phyloP scores from a whole-genome alignment of 108 stramenopile species.

The Hondaea fermentalgiana region DNA sequence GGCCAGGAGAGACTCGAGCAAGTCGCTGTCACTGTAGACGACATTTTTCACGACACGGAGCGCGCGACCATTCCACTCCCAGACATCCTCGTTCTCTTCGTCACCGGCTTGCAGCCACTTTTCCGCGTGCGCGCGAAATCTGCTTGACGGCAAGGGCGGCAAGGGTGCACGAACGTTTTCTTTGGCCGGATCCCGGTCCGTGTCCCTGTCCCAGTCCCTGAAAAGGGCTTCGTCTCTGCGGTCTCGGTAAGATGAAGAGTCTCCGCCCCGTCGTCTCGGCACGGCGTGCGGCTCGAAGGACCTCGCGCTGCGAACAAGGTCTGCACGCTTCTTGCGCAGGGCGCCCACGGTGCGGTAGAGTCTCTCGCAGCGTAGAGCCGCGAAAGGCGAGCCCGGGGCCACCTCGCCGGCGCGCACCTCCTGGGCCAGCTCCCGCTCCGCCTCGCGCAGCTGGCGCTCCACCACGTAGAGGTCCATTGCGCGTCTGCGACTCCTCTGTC shows the following conservation, averaged over 20 bases:
- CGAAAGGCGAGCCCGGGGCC: background rate
- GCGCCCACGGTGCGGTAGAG: conserved; percentile 1
- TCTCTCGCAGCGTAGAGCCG: background rate
- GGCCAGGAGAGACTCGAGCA: background rate
- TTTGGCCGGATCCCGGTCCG: too few relatives aligned
- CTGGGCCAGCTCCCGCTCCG: background rate
- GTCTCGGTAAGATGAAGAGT: too few relatives aligned
- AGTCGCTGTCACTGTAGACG: background rate
- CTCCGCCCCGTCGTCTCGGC: background rate
- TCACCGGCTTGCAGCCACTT: background rate
- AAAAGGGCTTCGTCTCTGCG: too few relatives aligned
- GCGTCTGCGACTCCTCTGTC: background rate
- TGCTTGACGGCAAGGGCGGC: background rate
- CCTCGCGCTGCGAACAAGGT: background rate
- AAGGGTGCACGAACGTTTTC: too few relatives aligned
- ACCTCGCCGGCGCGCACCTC: background rate
- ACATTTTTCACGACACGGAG: background rate
- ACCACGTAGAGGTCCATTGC: background rate
- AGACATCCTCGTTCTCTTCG: background rate
- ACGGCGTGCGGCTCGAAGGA: background rate
- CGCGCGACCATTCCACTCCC: conserved; percentile 14
- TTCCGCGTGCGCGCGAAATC: background rate
- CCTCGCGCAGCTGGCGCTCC: background rate
- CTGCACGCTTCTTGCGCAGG: background rate
- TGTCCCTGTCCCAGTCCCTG: too few relatives aligned